These are phyloP conservation scores for Plasmopara halstedii DNA, from an alignment of 352 stramenopile species.

Conservation along the genomic window DNA sequence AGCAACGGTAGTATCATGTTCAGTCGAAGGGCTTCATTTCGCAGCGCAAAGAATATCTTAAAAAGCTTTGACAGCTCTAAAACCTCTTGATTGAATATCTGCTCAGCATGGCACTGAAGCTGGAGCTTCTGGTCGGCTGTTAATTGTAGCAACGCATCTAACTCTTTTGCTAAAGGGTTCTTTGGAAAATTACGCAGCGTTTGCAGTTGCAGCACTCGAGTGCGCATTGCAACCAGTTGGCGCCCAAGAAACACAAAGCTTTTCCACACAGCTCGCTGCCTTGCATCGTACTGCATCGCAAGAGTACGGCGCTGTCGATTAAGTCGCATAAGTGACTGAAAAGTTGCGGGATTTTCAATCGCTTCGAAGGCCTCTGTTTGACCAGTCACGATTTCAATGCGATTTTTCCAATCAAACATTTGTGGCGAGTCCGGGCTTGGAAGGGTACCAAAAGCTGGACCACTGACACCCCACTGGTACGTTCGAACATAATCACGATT, in stretches of 20 bases:
- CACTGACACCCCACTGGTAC: constrained; percentile 67
- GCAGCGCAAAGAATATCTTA: constrained; percentile 72
- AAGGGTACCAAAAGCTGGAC: constrained; percentile 30
- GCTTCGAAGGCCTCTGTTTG: constrained; percentile 51
- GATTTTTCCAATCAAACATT: constrained; percentile 55
- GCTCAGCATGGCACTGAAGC: constrained; percentile 51
- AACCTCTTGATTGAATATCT: constrained; percentile 58
- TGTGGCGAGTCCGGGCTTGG: constrained; percentile 42
- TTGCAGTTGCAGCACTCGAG: constrained; percentile 55
- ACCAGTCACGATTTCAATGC: constrained; percentile 61
- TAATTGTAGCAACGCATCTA: constrained; percentile 41
- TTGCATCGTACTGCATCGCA: constrained; percentile 34
- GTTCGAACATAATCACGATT: constrained; percentile 64
- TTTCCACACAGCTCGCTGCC: constrained; percentile 47
- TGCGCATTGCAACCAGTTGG: constrained; percentile 45
- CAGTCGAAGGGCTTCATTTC: constrained; percentile 53
- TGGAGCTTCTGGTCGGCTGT: constrained; percentile 48
- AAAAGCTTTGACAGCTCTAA: constrained; percentile 62
- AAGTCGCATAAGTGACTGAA: constrained; percentile 59
- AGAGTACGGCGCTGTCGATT: constrained; percentile 65
- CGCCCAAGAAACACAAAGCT: constrained; percentile 51
- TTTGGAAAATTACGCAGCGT: constrained; percentile 42
- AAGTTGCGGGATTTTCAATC: constrained; percentile 62
- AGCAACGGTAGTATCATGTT: constrained; percentile 62
- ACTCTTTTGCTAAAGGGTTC: constrained; percentile 34